Conservation (phyloP, 352 stramenopile genomes). For the Phytophthora tubulina region DNA sequence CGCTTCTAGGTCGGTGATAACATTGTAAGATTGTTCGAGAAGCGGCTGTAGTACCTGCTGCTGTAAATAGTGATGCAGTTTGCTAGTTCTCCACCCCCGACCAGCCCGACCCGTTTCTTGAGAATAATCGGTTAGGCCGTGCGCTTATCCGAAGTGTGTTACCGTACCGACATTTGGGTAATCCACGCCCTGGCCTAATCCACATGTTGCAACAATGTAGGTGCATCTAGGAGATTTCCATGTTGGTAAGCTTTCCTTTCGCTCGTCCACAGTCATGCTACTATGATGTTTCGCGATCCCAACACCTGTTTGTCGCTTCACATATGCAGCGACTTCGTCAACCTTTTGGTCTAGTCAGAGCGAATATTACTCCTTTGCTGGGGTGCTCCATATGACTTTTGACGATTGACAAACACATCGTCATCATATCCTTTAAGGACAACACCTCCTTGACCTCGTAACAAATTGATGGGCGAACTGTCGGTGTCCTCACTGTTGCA, state of each 20-base stretch:
- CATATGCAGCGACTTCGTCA: neutral
- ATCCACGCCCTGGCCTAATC: conserved; percentile 3
- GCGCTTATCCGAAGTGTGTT: neutral
- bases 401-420: neutral
- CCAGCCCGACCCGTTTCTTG: conserved; percentile 6
- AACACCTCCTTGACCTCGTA: neutral
- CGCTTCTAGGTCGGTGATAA: neutral
- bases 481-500: neutral
- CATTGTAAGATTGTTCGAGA: neutral
- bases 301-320: neutral
- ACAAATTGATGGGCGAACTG: neutral
- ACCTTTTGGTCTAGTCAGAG: neutral
- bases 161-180: neutral
- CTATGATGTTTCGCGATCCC: neutral
- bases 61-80: neutral
- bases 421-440: neutral
- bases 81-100: neutral
- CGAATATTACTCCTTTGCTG: conserved; percentile 11
- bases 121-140: neutral
- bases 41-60: neutral
- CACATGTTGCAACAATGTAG: conserved; percentile 4
- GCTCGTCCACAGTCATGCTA: neutral
- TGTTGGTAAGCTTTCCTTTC: neutral
- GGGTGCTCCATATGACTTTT: neutral
- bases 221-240: neutral